Conservation (phyloP, 805 yeast species). For the Pichia eremophila region DNA sequence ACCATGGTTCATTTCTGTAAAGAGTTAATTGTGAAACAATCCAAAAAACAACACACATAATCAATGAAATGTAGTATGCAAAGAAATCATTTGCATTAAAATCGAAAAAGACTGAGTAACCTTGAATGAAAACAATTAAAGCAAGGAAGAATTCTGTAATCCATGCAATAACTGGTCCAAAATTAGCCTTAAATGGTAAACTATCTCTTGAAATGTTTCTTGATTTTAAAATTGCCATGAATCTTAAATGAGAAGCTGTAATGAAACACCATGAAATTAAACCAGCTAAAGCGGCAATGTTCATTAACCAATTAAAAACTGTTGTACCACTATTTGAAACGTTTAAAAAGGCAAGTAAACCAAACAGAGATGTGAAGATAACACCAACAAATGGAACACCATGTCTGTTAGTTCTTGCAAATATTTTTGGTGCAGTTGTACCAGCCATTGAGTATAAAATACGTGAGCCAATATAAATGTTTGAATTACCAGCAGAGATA, state of each 20-base stretch:
- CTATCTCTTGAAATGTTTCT: slow-evolving; percentile 60
- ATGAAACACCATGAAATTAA: slow-evolving; percentile 69
- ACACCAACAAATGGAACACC: slow-evolving; percentile 62
- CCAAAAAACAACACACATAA: slow-evolving; percentile 50
- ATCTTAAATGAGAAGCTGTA: slow-evolving; percentile 55
- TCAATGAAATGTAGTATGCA: slow-evolving; percentile 61
- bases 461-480: slow-evolving; percentile 64
- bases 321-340: slow-evolving; percentile 43
- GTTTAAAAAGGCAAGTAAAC: slow-evolving; percentile 52
- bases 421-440: slow-evolving; percentile 46
- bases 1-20: slow-evolving; percentile 37
- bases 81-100: slow-evolving; percentile 51
- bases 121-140: slow-evolving; percentile 60
- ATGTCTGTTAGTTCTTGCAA: slow-evolving; percentile 36
- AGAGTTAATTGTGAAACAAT: slow-evolving; percentile 39
- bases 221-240: slow-evolving; percentile 52
- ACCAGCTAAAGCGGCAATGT: slow-evolving; percentile 69
- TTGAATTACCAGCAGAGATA: slow-evolving; percentile 74
- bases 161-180: slow-evolving; percentile 61
- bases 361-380: slow-evolving; percentile 47
- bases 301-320: slow-evolving; percentile 65
- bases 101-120: slow-evolving; percentile 53
- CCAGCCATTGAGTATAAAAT: slow-evolving; percentile 55
- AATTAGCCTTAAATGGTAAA: slow-evolving; percentile 63
- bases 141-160: slow-evolving; percentile 47